Evolutionary conservation across 345 rosid species (phyloP), one percentile per base, ranked within the genome.

Genomic region (Carallia pectinifolia): DNA sequence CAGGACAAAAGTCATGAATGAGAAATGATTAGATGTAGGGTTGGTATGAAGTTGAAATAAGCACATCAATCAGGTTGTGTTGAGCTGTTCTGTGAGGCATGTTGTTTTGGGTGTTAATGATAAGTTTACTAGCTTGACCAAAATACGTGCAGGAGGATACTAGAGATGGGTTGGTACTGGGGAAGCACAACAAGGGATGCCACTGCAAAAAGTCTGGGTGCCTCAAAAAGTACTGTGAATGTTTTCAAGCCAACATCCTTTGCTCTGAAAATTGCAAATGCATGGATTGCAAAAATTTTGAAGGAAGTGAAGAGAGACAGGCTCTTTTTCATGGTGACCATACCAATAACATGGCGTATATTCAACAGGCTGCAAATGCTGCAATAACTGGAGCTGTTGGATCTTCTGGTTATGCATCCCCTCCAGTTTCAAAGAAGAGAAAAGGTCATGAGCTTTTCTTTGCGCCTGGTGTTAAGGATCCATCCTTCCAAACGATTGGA

Each of bases 361-460:
- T 92, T 79, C 99, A 95, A 84, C 98, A 89, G 81, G 99, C 99
- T 58, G 98, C 99, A 53, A 95, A 95, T 82, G 99, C 99, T 71
- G 97, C 98, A 71, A 95, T 92, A 72, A 92, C 97, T 64, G 99
- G 99, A 70, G 98, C 98, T 66, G 83, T 96, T 75, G 98, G 97
- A 54, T 86, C 98, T 62, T 96, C 99, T 18, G 98, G 98, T 48
- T 96, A 78, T 81, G 86, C 90, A 64, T 86, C 98, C 50, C 76
- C 88, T 3, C 95, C 96, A 44, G 79, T 86, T 59, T 81, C 90
- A 31, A 86, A 85, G 74, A 96, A 86, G 85, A 89, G 94, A 81
- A 96, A 92, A 84, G 84, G 91, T 76, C 95, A 84, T 75, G 98
- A 90, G 13, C 81, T 87, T 62, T 69, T 85, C 73, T 89, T 92